These are phyloP conservation scores for Platanus orientalis DNA, from an alignment of 164 flowering plant genomes.

Conservation along the genomic window DNA sequence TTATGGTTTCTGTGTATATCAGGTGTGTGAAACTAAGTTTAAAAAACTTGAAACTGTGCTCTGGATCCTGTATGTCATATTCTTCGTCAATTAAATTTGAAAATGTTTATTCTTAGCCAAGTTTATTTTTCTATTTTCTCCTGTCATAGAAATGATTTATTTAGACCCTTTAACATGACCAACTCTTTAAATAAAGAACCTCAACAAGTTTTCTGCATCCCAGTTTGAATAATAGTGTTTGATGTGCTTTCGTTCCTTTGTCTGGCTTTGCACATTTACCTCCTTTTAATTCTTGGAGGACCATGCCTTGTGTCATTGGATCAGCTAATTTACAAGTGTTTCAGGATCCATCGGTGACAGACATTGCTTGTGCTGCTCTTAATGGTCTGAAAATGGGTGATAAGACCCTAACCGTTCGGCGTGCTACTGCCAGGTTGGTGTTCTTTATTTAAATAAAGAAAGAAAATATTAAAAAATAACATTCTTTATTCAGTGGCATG, in stretches of 20 bases:
- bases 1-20: constrained; percentile 81
- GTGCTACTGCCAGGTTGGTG: constrained; percentile 68
- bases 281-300: background rate
- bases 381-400: constrained; percentile 92
- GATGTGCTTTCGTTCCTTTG: too few relatives aligned
- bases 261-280: background rate
- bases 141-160: too few relatives aligned
- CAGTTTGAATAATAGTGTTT: too few relatives aligned
- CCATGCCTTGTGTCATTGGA: constrained; percentile 21
- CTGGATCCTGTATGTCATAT: too few relatives aligned
- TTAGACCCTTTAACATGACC: too few relatives aligned
- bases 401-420: constrained; percentile 76
- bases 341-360: constrained; percentile 82
- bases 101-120: too few relatives aligned
- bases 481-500: too few relatives aligned
- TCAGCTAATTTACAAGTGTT: constrained; percentile 23
- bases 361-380: constrained; percentile 76
- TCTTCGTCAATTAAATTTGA: too few relatives aligned
- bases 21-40: constrained; percentile 32
- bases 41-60: too few relatives aligned
- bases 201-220: too few relatives aligned
- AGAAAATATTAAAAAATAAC: background rate
- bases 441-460: background rate
- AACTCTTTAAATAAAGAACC: too few relatives aligned
- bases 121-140: too few relatives aligned